Percentiles rank a stretch among this genome's conserved stretches.
These are phyloP conservation scores for Pleurozium schreberi DNA, from an alignment of 225 moss, liverwort and hornwort genomes.

Conservation along the genomic window DNA sequence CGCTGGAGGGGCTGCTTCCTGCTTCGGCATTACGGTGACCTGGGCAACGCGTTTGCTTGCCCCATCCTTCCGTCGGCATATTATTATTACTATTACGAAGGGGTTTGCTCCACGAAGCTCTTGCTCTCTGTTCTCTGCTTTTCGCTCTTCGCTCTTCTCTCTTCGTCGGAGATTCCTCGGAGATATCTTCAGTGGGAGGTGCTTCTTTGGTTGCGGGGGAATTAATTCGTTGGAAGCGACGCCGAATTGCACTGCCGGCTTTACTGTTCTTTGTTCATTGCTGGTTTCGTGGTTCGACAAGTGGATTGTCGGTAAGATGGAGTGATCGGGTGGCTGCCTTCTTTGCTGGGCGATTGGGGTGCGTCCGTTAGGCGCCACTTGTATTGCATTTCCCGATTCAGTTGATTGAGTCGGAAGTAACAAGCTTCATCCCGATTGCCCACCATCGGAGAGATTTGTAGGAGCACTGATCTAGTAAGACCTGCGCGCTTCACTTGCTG, in stretches of 20 bases:
- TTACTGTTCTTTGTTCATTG: background rate
- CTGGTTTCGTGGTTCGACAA: background rate
- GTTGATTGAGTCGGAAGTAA: background rate
- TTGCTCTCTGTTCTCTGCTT: background rate
- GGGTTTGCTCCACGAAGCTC: background rate
- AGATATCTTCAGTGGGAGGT: background rate
- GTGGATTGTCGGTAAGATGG: background rate
- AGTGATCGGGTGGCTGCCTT: background rate
- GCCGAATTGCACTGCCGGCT: background rate
- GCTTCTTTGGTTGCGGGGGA: background rate
- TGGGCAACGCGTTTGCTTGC: background rate
- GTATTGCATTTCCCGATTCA: background rate
- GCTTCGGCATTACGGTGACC: background rate
- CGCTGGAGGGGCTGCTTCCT: background rate
- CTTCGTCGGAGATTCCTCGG: background rate
- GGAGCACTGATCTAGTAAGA: too few species aligned
- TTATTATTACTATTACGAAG: background rate
- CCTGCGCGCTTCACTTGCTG: background rate
- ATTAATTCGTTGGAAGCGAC: background rate
- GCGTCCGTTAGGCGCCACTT: background rate
- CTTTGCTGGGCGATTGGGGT: background rate
- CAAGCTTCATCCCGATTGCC: background rate
- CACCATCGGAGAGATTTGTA: background rate
- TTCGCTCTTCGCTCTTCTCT: background rate
- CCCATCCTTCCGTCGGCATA: background rate